These are phyloP conservation scores for Sporothrix schenckii DNA, from an alignment of 2,329 filamentous ascomycete species.

Conservation along the genomic window DNA sequence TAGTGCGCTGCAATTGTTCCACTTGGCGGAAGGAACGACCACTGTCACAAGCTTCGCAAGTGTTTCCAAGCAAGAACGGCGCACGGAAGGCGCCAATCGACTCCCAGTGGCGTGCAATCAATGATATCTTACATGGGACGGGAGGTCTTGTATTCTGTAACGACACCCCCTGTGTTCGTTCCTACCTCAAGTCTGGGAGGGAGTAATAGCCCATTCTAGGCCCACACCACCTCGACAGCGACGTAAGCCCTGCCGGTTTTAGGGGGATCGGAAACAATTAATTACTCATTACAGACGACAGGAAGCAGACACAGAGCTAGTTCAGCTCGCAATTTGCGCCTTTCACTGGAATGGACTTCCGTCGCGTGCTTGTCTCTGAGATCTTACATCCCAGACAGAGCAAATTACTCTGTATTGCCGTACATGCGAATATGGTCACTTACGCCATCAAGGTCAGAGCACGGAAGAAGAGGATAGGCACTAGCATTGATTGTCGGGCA, in stretches of 20 bases:
- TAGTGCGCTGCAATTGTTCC: neutral
- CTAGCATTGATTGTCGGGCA: slow-evolving; percentile 27
- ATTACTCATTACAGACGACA: neutral
- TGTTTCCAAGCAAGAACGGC: neutral
- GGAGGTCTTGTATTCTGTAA: neutral
- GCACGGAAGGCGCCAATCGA: slow-evolving; percentile 1
- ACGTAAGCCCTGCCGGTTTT: neutral
- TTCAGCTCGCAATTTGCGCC: slow-evolving; percentile 2
- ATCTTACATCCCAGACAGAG: no score
- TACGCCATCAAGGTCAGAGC: neutral
- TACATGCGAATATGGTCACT: neutral
- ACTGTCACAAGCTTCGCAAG: slow-evolving; percentile 17
- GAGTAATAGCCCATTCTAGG: neutral
- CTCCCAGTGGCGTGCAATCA: neutral
- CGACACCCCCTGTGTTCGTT: neutral
- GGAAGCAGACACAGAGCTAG: neutral
- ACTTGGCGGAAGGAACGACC: slow-evolving; percentile 1
- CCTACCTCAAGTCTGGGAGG: neutral
- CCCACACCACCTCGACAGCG: neutral
- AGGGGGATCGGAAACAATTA: neutral
- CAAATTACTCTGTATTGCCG: no score
- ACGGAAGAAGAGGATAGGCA: slow-evolving; percentile 20
- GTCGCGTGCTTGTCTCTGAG: neutral
- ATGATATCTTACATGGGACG: neutral
- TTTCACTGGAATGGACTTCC: neutral